phyloP scores from a whole-genome alignment of 768 basidiomycete genomes.

The Auriscalpium vulgare region DNA sequence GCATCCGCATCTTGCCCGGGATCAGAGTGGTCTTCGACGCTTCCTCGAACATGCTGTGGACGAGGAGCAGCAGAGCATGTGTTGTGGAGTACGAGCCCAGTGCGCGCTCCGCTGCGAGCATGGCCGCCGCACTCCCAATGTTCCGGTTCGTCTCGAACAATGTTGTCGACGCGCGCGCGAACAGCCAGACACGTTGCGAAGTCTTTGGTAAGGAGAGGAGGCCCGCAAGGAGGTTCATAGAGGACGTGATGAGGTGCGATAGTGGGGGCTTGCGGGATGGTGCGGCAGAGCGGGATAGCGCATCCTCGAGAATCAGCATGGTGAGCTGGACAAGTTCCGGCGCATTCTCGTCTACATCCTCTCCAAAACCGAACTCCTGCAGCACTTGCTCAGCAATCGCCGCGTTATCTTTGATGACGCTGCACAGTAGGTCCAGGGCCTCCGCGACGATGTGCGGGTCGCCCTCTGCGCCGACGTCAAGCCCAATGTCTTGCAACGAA shows the following conservation, averaged over 20 bases:
- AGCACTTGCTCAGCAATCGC: conserved; percentile 57
- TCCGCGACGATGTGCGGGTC: conserved; percentile 64
- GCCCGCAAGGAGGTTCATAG: conserved; percentile 74
- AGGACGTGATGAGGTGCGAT: conserved; percentile 64
- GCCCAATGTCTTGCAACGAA: conserved; percentile 58
- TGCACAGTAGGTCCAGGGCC: conserved; percentile 71
- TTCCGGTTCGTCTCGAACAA: conserved; percentile 62
- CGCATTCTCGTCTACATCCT: conserved; percentile 49
- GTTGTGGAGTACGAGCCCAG: conserved; percentile 80
- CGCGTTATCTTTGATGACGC: conserved; percentile 66
- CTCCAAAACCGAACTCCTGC: conserved; percentile 1
- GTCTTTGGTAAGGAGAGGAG: conserved; percentile 66
- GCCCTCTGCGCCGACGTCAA: conserved; percentile 56
- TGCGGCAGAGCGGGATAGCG: conserved; percentile 47
- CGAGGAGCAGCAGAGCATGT: conserved; percentile 65
- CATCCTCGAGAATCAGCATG: conserved; percentile 75
- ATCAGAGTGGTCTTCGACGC: conserved; percentile 46
- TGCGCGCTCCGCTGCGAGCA: conserved; percentile 62
- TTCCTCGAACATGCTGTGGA: conserved; percentile 69
- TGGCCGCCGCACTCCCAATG: conserved; percentile 51
- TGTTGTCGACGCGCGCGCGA: conserved; percentile 68
- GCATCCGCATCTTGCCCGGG: conserved; percentile 48
- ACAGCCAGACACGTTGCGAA: conserved; percentile 84
- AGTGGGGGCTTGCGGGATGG: conserved; percentile 32
- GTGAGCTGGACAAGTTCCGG: conserved; percentile 75